Percentiles rank a stretch among this genome's conserved stretches.
phyloP scores from a whole-genome alignment of 192 early-diverging fungal species.

The Kappamyces sp. region DNA sequence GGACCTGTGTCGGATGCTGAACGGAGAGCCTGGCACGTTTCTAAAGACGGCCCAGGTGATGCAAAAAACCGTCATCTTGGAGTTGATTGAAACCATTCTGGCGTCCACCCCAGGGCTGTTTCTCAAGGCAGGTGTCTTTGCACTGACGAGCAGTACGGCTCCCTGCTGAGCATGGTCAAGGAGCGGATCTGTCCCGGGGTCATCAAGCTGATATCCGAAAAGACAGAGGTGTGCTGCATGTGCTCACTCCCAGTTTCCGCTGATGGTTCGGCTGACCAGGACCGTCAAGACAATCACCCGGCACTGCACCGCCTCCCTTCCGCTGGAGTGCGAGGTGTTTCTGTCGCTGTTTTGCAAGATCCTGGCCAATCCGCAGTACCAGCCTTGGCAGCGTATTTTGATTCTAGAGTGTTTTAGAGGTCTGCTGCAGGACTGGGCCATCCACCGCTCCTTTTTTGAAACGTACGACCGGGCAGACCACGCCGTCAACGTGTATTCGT shows the following conservation, averaged over 20 bases:
- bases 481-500: constrained; percentile 70
- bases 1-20: constrained; percentile 79
- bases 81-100: constrained; percentile 88
- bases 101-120: constrained; percentile 73
- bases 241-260: constrained; percentile 45
- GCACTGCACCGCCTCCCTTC: constrained; percentile 65
- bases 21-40: constrained; percentile 62
- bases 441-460: constrained; percentile 55
- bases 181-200: constrained; percentile 84
- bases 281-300: constrained; percentile 75
- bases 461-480: constrained; percentile 73
- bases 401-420: constrained; percentile 75
- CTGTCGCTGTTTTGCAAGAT: constrained; percentile 81
- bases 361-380: constrained; percentile 66
- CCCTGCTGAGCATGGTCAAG: constrained; percentile 57
- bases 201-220: constrained; percentile 90
- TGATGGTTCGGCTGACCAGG: constrained; percentile 76
- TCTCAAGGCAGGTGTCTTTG: constrained; percentile 44
- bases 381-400: constrained; percentile 72
- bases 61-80: constrained; percentile 75
- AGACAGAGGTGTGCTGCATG: constrained; percentile 37
- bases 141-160: constrained; percentile 57
- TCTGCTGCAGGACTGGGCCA: constrained; percentile 51
- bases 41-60: constrained; percentile 34
- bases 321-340: constrained; percentile 93